phyloP scores from a whole-genome alignment of 371 early-diverging fungal species.

The Rhizopus arrhizus region DNA sequence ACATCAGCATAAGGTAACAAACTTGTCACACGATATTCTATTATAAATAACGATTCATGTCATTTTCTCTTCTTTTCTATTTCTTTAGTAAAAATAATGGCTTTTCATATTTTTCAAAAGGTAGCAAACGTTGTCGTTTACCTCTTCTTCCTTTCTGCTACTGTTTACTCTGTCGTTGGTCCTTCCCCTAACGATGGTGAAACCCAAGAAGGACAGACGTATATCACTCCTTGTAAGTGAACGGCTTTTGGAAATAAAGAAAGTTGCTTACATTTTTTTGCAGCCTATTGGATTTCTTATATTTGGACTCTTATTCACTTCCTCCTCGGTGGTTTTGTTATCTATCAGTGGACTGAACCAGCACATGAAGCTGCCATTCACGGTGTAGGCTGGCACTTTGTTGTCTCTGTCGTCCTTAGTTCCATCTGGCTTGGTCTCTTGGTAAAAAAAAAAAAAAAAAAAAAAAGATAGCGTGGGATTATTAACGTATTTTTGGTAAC shows the following conservation, averaged over 20 bases:
- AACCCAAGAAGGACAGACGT: conserved; percentile 44
- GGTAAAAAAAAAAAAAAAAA: conserved; percentile 40
- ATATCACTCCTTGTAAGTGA: conserved; percentile 54
- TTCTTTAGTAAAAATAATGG: conserved; percentile 13
- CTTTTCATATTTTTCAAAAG: conserved; percentile 51
- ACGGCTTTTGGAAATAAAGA: background rate
- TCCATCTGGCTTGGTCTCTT: conserved; percentile 64
- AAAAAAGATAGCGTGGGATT: conserved; percentile 17
- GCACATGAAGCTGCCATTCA: conserved; percentile 65
- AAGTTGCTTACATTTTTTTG: background rate
- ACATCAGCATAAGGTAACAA: conserved; percentile 2
- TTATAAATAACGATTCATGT: conserved; percentile 3
- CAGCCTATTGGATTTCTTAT: conserved; percentile 54
- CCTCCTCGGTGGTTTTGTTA: conserved; percentile 67
- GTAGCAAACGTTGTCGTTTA: conserved; percentile 71
- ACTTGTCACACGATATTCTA: background rate
- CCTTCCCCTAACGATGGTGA: conserved; percentile 40
- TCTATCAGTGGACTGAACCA: conserved; percentile 65
- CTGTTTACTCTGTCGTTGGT: conserved; percentile 61
- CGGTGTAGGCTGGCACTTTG: conserved; percentile 72
- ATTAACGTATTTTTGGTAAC: conserved; percentile 13
- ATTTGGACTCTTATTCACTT: conserved; percentile 70
- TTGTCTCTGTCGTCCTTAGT: conserved; percentile 59
- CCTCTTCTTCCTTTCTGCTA: conserved; percentile 65
- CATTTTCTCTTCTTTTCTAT: conserved; percentile 11